Base-by-base conservation (phyloP, 2,329 filamentous ascomycete species). In the Fusarium brevicatenulatum region DNA sequence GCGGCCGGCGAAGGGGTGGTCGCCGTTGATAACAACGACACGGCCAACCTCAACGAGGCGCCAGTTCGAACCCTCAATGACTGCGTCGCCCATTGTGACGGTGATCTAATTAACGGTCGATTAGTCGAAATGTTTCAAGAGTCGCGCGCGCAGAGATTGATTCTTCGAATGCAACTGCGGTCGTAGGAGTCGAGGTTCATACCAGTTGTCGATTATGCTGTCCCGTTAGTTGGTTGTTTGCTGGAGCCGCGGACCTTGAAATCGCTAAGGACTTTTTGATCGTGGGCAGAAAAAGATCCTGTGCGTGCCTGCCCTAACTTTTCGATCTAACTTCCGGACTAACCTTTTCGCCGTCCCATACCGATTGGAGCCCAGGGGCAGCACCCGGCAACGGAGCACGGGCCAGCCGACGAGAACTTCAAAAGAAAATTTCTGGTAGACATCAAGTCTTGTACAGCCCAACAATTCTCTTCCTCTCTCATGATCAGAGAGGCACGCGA, bases 21-120 rank as follows among this genome's bases (percentile, higher is more conserved):
- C 87, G 82, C 85, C 86, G 86, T 94, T 92, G 88, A 98, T 92
- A 85, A 97, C 91, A 85, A 97, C 92, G 83, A 99, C 91, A 85
- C 96, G 95, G 91, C 96, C 96, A 86, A 98, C 94, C 92, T 99
- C 95, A 85, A 99, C 95, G 87, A 95, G 90, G 90, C 95, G 95
- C 95, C 95, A 97, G 86, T 91, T 90, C 83, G 93, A 92, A 85
- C 91, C 88, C 87, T 92, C 91, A 87, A 95, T 91, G 83, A 91
- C 88, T 87, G 92, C 91, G 89, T 94, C 91, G 87, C 92, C 91
- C 92, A 94, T 94, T 90, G 86, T 92, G 89, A 86, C 86, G 86
- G 84, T 86, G 85, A 86, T 88, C 87, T 91, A 82, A 62, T 58
- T 68, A 75, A 65, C 62, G 72, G 67, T 70, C 68, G 76, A 80